Evolutionary conservation across 495 filamentous ascomycete species (phyloP).

Genomic region (Trichoderma asperelloides): DNA sequence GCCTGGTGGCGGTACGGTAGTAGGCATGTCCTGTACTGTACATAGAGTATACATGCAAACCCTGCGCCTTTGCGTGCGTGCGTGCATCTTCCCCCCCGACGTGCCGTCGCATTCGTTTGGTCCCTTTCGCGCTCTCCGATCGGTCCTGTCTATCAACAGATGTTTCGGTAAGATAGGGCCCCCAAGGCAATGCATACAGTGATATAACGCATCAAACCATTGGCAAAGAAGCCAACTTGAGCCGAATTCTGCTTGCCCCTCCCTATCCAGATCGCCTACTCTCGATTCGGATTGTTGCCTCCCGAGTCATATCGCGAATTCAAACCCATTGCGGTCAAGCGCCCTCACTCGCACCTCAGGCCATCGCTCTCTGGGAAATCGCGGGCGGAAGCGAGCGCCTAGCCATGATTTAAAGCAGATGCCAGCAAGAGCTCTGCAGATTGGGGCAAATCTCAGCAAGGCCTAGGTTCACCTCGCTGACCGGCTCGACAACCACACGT

Average conservation of each 20-base stretch:
- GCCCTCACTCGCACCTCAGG: not conserved
- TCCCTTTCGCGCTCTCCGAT: not conserved
- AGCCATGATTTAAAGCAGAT: not conserved
- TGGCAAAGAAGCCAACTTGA: not conserved
- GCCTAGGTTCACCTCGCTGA: not conserved
- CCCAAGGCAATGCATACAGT: not conserved
- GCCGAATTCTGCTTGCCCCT: not conserved
- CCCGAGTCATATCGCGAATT: slow-evolving; percentile 4
- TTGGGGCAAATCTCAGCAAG: not conserved
- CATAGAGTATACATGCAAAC: too few species aligned
- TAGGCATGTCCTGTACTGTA: too few species aligned
- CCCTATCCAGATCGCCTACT: not conserved
- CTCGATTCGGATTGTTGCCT: not conserved
- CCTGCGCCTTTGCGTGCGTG: too few species aligned
- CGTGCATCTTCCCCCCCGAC: not conserved
- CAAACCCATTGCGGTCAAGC: not conserved
- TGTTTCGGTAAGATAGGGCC: not conserved
- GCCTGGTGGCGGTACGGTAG: too few species aligned
- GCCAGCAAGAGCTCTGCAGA: not conserved
- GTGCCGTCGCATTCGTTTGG: not conserved
- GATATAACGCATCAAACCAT: not conserved
- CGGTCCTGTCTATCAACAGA: not conserved
- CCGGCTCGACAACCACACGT: not conserved
- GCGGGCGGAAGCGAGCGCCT: slow-evolving; percentile 7
- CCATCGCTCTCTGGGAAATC: not conserved